A percentile compares a stretch with the other conserved stretches of the same genome.
Conservation (phyloP, 179 eudicot species). For the Camellia oleifera region DNA sequence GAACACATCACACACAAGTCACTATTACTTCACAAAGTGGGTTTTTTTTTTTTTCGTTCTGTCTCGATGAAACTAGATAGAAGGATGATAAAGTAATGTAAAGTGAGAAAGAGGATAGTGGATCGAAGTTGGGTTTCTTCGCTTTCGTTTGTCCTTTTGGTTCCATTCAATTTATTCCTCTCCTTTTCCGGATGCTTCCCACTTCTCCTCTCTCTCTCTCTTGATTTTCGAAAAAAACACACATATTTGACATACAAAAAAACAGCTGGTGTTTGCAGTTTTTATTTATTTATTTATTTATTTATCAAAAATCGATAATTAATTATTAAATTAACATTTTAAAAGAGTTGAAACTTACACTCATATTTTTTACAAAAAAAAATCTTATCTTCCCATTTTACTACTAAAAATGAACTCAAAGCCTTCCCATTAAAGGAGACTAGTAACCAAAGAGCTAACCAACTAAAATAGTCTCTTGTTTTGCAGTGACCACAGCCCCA, state of each 20-base stretch:
- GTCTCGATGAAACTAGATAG: not conserved
- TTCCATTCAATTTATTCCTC: conserved; percentile 25
- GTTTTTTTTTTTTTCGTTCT: not conserved
- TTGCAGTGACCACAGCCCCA: conserved; percentile 34
- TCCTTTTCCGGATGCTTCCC: conserved; percentile 28
- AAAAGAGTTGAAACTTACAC: too few species aligned
- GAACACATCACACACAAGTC: not conserved
- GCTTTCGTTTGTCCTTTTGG: conserved; percentile 21
- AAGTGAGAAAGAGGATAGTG: not conserved
- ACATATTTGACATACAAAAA: too few species aligned
- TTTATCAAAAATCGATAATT: too few species aligned
- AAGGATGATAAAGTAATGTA: not conserved
- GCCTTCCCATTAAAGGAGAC: too few species aligned
- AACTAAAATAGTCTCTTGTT: not conserved
- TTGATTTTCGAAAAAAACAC: not conserved
- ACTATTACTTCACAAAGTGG: not conserved
- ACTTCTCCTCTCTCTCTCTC: conserved; percentile 17
- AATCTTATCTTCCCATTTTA: too few species aligned
- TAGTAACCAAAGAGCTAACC: too few species aligned
- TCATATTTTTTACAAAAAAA: too few species aligned
- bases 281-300: too few species aligned
- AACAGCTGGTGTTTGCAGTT: too few species aligned
- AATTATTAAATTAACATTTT: too few species aligned
- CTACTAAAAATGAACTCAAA: too few species aligned
- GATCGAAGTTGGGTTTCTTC: conserved; percentile 10